Base-by-base conservation (phyloP, 2,329 filamentous ascomycete genomes). In the Trichoderma hamatum region DNA sequence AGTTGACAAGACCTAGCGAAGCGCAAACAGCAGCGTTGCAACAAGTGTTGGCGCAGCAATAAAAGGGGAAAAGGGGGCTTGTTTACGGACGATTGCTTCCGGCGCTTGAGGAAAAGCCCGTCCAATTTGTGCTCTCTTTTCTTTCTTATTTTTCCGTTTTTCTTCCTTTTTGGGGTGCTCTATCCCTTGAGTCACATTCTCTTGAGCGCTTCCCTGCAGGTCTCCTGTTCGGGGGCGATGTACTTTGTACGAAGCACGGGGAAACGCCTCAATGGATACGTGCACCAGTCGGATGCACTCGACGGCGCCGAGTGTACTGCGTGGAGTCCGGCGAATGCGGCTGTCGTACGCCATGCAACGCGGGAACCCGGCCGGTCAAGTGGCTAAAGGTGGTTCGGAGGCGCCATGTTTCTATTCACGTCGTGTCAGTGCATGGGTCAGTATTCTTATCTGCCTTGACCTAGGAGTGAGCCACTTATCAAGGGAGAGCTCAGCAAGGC, bases 211-310 rank as follows among this genome's bases (percentile, higher is more conserved):
- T 24, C 28, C 19, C 16, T 49, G 26, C 32, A 43, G 39, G 16
- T 43, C 39, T 19, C 14, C 36, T 19, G 34, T 26, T 36, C 16
- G 32, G 55, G 54, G n/a, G 56, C 13, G 39, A 58, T n/a, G 19
- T 49, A 21, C 21, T 43, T 43, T 19, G 39, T 19, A 43, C 39
- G 19, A 43, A 43, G 39, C 39, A 43, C 39, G 39, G 43, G n/a
- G 43, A 30, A 55, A 30, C 63, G 54, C 63, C 63, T 66, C 63
- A 49, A 24, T 55, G 19, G 39, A 58, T 66, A 66, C 63, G 63
- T 66, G 63, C 63, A 66, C 63, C 63, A 66, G 63, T 66, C 63
- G 63, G 63, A 66, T 36, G 34, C 28, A 66, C 28, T n/a, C 52
- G 39, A 66, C 63, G 54, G 54, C 39, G 28, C 63, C 43, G 66